phyloP scores from a whole-genome alignment of 2,329 filamentous ascomycete species.

The Pezicula rhizophila region DNA sequence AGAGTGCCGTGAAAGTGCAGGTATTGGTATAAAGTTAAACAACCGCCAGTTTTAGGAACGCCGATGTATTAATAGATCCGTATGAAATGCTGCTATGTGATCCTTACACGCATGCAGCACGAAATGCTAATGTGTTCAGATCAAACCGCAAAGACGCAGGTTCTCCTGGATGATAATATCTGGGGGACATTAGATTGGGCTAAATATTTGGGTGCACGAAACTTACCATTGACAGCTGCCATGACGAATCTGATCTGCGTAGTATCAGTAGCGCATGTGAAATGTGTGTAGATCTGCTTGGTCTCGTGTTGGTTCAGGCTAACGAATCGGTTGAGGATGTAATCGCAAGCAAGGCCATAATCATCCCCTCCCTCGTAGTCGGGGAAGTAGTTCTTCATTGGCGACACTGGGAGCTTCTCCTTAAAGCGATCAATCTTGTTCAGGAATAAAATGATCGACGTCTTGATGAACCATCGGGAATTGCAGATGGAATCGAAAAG shows the following conservation, averaged over 20 bases:
- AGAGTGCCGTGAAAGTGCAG: constrained; percentile 10
- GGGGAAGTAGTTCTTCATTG: constrained; percentile 85
- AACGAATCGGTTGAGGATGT: constrained; percentile 98
- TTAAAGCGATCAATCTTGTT: constrained; percentile 91
- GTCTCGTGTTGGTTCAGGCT: constrained; percentile 98
- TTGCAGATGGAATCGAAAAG: constrained; percentile 85
- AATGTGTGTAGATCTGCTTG: constrained; percentile 99
- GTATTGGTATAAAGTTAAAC: constrained; percentile 24
- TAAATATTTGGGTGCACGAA: not conserved
- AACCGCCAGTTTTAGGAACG: constrained; percentile 26
- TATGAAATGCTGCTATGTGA: constrained; percentile 4
- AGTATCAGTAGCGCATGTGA: constrained; percentile 97
- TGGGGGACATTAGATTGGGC: constrained; percentile 42
- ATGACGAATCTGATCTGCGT: constrained; percentile 99
- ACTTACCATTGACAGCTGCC: constrained; percentile 94
- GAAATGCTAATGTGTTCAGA: constrained; percentile 46
- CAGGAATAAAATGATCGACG: constrained; percentile 80
- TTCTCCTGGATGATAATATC: constrained; percentile 99
- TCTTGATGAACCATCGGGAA: constrained; percentile 85
- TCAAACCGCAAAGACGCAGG: constrained; percentile 90
- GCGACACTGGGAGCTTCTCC: constrained; percentile 74
- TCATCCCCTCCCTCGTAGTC: constrained; percentile 94
- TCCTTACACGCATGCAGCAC: constrained; percentile 9
- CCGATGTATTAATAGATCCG: constrained; percentile 19
- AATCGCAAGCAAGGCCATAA: constrained; percentile 93